Percentiles rank a stretch among this genome's conserved stretches.
Evolutionary conservation across 805 yeast species (phyloP).

Genomic region (Lachancea thermotolerans): DNA sequence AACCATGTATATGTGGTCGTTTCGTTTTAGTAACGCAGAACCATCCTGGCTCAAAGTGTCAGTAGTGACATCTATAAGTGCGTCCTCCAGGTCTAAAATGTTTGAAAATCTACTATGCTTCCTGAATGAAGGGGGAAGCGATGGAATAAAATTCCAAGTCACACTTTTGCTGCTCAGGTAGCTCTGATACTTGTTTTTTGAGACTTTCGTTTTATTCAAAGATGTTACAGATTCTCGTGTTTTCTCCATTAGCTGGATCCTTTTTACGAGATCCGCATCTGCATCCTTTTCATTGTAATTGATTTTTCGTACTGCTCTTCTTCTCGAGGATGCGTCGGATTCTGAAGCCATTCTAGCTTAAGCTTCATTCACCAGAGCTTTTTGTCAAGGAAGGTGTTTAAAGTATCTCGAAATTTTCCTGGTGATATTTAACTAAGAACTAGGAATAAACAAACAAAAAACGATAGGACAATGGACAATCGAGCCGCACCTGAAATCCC

Average conservation of each 20-base stretch:
- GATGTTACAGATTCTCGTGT: constrained; percentile 4
- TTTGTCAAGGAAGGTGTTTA: not conserved
- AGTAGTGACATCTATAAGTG: constrained; percentile 28
- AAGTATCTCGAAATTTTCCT: not conserved
- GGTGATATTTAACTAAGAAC: not conserved
- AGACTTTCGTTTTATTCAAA: not conserved
- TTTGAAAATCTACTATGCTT: constrained; percentile 32
- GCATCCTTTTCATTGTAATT: constrained; percentile 26
- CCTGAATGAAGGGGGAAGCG: constrained; percentile 26
- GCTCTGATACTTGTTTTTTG: constrained; percentile 18
- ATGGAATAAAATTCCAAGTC: constrained; percentile 29
- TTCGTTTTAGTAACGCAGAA: constrained; percentile 20
- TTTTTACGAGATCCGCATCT: constrained; percentile 21
- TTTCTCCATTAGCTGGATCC: constrained; percentile 17
- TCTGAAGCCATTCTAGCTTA: not conserved
- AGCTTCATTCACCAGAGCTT: not conserved
- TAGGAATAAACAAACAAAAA: not conserved
- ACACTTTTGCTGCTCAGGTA: constrained; percentile 19
- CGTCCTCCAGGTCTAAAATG: constrained; percentile 35
- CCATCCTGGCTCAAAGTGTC: constrained; percentile 21
- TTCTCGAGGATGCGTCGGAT: constrained; percentile 3
- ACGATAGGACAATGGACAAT: not conserved
- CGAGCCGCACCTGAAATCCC: constrained; percentile 72
- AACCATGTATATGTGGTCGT: constrained; percentile 71
- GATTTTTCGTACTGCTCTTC: constrained; percentile 19